Conservation (phyloP, 345 rosid genomes). For the Eucalyptus guilfoylei region DNA sequence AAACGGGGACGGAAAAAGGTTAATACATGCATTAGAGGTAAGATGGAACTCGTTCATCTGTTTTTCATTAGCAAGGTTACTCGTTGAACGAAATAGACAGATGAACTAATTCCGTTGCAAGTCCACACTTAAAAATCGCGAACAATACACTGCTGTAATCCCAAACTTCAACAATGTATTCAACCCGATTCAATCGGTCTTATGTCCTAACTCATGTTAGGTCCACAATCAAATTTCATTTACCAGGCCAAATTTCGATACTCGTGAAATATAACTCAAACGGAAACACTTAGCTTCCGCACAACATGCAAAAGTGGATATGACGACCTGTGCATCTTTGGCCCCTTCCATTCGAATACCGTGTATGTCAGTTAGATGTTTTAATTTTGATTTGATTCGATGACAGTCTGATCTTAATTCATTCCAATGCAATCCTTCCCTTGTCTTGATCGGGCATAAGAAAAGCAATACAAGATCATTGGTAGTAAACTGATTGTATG, state of each 20-base stretch:
- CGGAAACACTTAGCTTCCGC: not conserved
- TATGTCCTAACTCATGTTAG: not conserved
- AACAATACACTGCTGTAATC: not conserved
- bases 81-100: not conserved
- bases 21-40: not conserved
- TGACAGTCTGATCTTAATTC: not conserved
- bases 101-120: not conserved
- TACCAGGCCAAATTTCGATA: not conserved
- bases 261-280: not conserved
- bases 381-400: not conserved
- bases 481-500: not conserved
- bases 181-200: not conserved
- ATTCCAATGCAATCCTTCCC: not conserved
- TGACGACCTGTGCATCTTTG: not conserved
- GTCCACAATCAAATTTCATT: not conserved
- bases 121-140: rapidly evolving
- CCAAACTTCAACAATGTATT: not conserved
- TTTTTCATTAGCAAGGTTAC: not conserved
- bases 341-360: not conserved
- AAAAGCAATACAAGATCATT: not conserved
- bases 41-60: not conserved
- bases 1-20: not conserved
- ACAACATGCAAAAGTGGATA: not conserved
- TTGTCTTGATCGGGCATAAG: not conserved
- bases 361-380: not conserved